These are phyloP conservation scores for Metroxylon sagu DNA, from an alignment of 176 grass and related monocot species.

Conservation along the genomic window DNA sequence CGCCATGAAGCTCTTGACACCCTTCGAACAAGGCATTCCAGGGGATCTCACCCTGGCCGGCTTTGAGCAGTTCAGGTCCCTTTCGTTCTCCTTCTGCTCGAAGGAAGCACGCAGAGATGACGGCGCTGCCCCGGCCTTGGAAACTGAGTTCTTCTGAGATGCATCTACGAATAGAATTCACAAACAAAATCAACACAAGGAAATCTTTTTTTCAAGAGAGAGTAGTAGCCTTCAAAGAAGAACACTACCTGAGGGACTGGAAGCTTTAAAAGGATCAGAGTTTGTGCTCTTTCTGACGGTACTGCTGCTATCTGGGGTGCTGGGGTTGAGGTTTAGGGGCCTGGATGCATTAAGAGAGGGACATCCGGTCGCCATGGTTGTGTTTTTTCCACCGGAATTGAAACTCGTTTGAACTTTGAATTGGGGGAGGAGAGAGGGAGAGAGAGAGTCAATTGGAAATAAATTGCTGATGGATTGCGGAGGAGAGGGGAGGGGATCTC, in stretches of 20 bases:
- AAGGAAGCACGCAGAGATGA: constrained; percentile 17
- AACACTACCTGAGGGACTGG: no score
- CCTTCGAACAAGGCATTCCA: constrained; percentile 2
- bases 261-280: background rate
- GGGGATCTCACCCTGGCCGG: constrained; percentile 25
- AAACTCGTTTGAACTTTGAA: no score
- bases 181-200: background rate
- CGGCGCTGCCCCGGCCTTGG: constrained; percentile 15
- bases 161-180: constrained; percentile 24
- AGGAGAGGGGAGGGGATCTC: no score
- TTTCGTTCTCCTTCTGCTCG: constrained; percentile 59
- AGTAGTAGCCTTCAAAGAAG: no score
- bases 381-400: no score
- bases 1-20: constrained; percentile 78
- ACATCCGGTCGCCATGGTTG: constrained; percentile 5
- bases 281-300: constrained; percentile 1
- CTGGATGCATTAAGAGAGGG: constrained; percentile 13
- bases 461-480: no score
- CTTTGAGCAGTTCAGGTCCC: constrained; percentile 27
- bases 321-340: background rate
- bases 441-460: no score
- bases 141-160: constrained; percentile 24
- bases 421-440: no score
- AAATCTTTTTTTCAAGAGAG: background rate
- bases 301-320: background rate